phyloP scores from a whole-genome alignment of 2,329 filamentous ascomycete genomes.

The Coniochaeta sp. region DNA sequence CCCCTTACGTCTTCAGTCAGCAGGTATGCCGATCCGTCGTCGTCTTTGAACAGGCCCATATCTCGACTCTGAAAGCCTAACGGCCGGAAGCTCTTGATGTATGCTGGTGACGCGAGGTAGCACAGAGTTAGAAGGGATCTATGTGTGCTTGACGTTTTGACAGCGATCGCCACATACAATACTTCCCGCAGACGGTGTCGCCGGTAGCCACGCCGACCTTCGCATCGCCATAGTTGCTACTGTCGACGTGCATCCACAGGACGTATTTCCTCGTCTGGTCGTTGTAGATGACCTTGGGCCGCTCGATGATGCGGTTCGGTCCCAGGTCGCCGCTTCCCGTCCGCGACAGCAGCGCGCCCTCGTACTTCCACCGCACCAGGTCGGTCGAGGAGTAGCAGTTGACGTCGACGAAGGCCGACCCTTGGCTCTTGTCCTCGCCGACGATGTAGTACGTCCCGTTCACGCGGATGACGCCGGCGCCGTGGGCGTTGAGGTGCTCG shows the following conservation, averaged over 20 bases:
- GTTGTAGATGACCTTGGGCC: conserved; percentile 65
- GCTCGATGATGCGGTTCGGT: conserved; percentile 51
- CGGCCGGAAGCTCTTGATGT: conserved; percentile 24
- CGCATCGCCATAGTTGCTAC: conserved; percentile 26
- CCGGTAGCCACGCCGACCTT: conserved; percentile 23
- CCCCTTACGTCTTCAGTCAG: conserved; percentile 52
- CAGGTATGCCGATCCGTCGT: conserved; percentile 54
- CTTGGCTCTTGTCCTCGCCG: conserved; percentile 61
- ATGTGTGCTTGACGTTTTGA: not conserved
- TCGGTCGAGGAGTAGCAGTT: conserved; percentile 63
- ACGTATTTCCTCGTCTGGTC: conserved; percentile 36
- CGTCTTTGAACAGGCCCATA: conserved; percentile 54
- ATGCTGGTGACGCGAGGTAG: conserved; percentile 6
- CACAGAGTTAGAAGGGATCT: not conserved
- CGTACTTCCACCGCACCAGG: conserved; percentile 39
- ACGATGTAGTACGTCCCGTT: conserved; percentile 57
- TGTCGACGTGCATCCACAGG: conserved; percentile 63
- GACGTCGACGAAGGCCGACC: conserved; percentile 54
- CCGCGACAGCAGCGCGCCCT: conserved; percentile 13
- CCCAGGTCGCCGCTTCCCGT: conserved; percentile 12
- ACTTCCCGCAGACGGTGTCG: conserved; percentile 53
- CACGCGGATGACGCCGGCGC: conserved; percentile 54
- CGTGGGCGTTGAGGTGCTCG: conserved; percentile 58
- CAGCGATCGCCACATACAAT: conserved; percentile 23
- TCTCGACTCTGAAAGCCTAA: conserved; percentile 30